phyloP scores from a whole-genome alignment of 1,139 yeast genomes.

The Geotrichum aggregatum region DNA sequence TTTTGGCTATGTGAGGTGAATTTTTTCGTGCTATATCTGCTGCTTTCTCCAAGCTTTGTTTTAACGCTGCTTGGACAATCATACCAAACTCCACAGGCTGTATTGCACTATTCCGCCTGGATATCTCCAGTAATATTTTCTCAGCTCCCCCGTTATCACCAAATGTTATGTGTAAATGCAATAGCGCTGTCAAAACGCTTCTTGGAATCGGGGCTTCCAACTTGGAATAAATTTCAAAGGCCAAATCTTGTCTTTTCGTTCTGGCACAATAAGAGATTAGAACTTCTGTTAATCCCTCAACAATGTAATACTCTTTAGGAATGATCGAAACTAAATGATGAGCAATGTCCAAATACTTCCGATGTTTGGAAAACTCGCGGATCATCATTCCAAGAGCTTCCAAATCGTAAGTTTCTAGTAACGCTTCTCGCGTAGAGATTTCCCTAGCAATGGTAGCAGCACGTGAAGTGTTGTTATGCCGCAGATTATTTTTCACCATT shows the following conservation, averaged over 20 bases:
- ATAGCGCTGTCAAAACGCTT: slow-evolving; percentile 38
- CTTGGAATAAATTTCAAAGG: slow-evolving; percentile 25
- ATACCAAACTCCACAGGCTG: slow-evolving; percentile 27
- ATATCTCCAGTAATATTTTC: slow-evolving; percentile 39
- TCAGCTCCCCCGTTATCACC: slow-evolving; percentile 44
- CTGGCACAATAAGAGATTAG: slow-evolving; percentile 29
- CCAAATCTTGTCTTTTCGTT: slow-evolving; percentile 26
- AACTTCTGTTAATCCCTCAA: slow-evolving; percentile 31
- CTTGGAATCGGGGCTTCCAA: slow-evolving; percentile 29
- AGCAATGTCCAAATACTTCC: slow-evolving; percentile 24
- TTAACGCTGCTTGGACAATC: slow-evolving; percentile 26
- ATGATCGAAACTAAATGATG: slow-evolving; percentile 30
- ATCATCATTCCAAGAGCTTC: slow-evolving; percentile 26
- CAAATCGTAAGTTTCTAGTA: slow-evolving; percentile 21
- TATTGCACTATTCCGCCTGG: slow-evolving; percentile 21
- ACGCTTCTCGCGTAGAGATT: slow-evolving; percentile 16
- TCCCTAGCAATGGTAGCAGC: slow-evolving; percentile 25
- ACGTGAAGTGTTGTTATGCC: slow-evolving; percentile 21
- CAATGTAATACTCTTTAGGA: slow-evolving; percentile 28
- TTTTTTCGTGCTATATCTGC: slow-evolving; percentile 16
- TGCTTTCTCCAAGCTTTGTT: slow-evolving; percentile 22
- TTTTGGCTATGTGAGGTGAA: slow-evolving; percentile 19
- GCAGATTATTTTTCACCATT: slow-evolving; percentile 23
- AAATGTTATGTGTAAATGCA: slow-evolving; percentile 41
- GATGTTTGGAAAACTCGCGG: slow-evolving; percentile 27